phyloP scores from a whole-genome alignment of 1,284 basidiomycete species.

The Austroboletus novae-zelandiae region DNA sequence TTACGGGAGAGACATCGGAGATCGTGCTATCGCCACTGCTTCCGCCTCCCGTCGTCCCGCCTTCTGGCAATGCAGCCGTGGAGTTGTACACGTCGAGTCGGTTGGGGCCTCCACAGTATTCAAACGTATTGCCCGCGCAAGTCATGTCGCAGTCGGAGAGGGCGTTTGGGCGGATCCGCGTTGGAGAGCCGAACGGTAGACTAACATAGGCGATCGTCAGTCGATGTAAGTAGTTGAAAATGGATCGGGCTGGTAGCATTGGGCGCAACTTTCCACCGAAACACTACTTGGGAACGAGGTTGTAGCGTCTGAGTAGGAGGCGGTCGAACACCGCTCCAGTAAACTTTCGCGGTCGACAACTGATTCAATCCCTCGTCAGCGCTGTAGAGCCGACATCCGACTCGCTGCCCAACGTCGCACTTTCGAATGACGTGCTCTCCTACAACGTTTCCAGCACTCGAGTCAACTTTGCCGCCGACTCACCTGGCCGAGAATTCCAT shows the following conservation, averaged over 20 bases:
- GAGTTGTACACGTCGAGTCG: constrained; percentile 26
- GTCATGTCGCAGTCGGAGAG: constrained; percentile 59
- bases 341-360: no score
- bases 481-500: not conserved
- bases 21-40: no score
- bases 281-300: not conserved
- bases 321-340: constrained; percentile 55
- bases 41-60: constrained; percentile 33
- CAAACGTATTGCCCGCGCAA: constrained; percentile 55
- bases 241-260: constrained; percentile 45
- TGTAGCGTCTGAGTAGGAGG: constrained; percentile 37
- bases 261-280: constrained; percentile 21
- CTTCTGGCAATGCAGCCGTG: constrained; percentile 22
- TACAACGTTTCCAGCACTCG: no score
- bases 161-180: constrained; percentile 48
- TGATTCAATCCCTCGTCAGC: no score
- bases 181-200: constrained; percentile 49
- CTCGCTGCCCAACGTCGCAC: no score
- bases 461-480: constrained; percentile 15
- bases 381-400: no score
- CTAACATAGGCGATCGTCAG: constrained; percentile 30
- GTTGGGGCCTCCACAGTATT: constrained; percentile 69
- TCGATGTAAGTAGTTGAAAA: not conserved
- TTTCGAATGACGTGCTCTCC: no score
- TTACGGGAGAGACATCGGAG: constrained; percentile 51